Base-by-base conservation (phyloP, 257 asterid genomes). In the Penstemon newberryi region DNA sequence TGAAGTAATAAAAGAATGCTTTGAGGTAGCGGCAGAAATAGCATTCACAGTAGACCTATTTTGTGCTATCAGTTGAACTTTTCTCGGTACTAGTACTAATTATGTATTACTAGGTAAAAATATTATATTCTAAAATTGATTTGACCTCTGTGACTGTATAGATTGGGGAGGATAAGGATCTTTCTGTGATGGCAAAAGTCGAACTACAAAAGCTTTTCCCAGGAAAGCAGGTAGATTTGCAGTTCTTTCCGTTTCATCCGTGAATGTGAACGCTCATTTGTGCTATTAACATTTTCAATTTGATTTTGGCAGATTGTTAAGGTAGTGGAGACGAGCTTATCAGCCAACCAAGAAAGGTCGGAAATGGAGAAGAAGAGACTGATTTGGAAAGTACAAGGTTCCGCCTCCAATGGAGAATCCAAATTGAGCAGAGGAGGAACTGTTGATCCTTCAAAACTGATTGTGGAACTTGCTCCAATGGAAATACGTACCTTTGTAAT, bases 381-480 rank as follows among this genome's bases (percentile, higher is more conserved):
- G 63, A 64, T 59, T 9, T 85, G 91, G 91, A 81, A 72, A 73
- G 74, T 71, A 47, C 80, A 78, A 67, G 80, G 83, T 25, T 25
- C 33, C 33, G 33, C 33, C 49, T 57, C 60, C 33, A 6, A 53
- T 47, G 67, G 66, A 25, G 70, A 60, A 55, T 5, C 45, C 55
- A 71, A 57, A 25, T 57, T 41, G 45, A 52, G 54, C 9, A 79
- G 92, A 82, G 96, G 96, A 42, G 79, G 73, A 7, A 73, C 87
- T 10, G 78, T 89, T 7, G 87, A 85, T 77, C 86, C 92, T n/a
- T 7, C 33, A 36, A 49, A 79, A 63, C 75, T 87, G 75, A 65
- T 82, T n/a, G 89, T 80, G 68, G 86, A 89, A 72, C 91, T 89
- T 13, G 80, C 85, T 5, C 90, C 96, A 8, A 83, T 86, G 92